Percentiles rank a stretch among this genome's conserved stretches.
phyloP scores from a whole-genome alignment of 306 rosid species.

The Pterocarpus macrocarpus region DNA sequence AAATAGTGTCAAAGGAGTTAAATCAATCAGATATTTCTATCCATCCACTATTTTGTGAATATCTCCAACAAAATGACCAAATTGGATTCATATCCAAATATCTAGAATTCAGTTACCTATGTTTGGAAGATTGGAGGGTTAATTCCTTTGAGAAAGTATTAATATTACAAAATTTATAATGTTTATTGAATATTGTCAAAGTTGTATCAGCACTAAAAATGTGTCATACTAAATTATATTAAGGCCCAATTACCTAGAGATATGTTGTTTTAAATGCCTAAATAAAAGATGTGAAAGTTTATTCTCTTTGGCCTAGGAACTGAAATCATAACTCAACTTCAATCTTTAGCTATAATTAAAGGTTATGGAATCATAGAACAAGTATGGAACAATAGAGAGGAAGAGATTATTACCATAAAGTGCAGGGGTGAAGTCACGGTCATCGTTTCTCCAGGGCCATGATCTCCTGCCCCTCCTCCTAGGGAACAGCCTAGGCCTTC shows the following conservation, averaged over 20 bases:
- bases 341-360: constrained; percentile 5
- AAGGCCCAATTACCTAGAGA: background rate
- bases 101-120: background rate
- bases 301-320: background rate
- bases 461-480: constrained; percentile 51
- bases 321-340: background rate
- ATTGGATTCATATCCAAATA: background rate
- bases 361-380: background rate
- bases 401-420: constrained; percentile 57
- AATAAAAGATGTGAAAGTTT: too few relatives aligned
- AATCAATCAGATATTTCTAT: too few relatives aligned
- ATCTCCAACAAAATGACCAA: too few relatives aligned
- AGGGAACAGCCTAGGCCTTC: constrained; percentile 59
- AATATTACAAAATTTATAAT: too few relatives aligned
- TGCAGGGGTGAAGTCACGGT: constrained; percentile 59
- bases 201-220: too few relatives aligned
- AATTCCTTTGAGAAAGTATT: too few relatives aligned
- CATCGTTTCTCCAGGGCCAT: constrained; percentile 61
- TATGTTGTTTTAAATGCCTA: too few relatives aligned
- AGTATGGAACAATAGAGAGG: background rate
- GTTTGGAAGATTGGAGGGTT: background rate
- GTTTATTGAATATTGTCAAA: too few relatives aligned
- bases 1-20: too few relatives aligned
- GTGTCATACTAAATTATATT: background rate
- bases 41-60: too few relatives aligned